Evolutionary conservation across 75 land plant genomes (phyloP), one percentile per base, ranked within the genome.

Genomic region (Pinus tabuliformis): DNA sequence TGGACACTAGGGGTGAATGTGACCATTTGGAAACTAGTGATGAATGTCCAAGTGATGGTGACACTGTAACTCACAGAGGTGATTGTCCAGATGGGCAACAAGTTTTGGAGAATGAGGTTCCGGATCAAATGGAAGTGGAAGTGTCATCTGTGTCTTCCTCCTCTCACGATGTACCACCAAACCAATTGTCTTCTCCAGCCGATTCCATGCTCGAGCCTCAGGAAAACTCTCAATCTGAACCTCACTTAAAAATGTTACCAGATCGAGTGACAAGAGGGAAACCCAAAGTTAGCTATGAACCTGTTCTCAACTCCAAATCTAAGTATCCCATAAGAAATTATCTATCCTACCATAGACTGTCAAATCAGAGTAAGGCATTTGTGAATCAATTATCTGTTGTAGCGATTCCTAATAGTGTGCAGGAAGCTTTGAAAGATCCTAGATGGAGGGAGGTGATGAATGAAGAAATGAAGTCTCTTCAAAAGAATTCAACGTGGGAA

Each of bases 391-490:
- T 79, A 63, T 79, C 70, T 58, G 17, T 7, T 42, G 81, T 79
- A 73, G 64, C 76, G 61, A 72, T 78, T 78, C 75, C 80, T 72
- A 78, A 52, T 54, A 78, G 39, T 72, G 22, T 78, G 75, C 75
- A 78, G 75, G 80, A 78, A n/a, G 21, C 80, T 18, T 62, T 80
- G 20, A 14, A 12, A 7, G 77, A 80, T 66, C 72, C 82, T 21
- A 75, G 64, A 20, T 84, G 86, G 84, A 72, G 20, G 15, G n/a
- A 33, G 2, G 76, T 79, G 3, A 84, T 84, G 86, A 56, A 81
- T 71, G 84, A 80, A 76, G 83, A 81, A 60, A 61, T 81, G 58
- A 54, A 60, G 7, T 26, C 86, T 2, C 26, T 80, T 5, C 62
- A 82, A 37, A 28, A 80, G 52, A 84, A 84, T 45, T 6, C 45